phyloP scores from a whole-genome alignment of 192 early-diverging fungal genomes.

The Umbelopsis sp. region DNA sequence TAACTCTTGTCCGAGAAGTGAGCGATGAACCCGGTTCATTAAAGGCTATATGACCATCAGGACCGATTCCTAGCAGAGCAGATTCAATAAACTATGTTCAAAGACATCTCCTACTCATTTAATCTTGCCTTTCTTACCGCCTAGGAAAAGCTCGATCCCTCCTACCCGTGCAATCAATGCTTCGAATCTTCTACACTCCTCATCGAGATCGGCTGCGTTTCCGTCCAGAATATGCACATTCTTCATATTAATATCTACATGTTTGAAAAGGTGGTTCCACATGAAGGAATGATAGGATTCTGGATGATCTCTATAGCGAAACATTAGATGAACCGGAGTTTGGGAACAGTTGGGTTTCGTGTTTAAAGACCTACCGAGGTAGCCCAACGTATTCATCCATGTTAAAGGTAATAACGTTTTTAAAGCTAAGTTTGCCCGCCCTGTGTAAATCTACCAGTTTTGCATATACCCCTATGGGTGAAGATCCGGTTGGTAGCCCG shows the following conservation, averaged over 20 bases:
- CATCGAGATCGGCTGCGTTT: conserved; percentile 78
- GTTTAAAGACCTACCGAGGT: conserved; percentile 51
- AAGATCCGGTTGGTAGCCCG: conserved; percentile 84
- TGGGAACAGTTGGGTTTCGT: not conserved
- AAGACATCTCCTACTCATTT: not conserved
- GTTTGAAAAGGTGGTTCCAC: conserved; percentile 90
- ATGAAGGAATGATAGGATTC: conserved; percentile 92
- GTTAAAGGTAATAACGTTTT: conserved; percentile 83
- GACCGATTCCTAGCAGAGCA: conserved; percentile 62
- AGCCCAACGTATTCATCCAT: conserved; percentile 90
- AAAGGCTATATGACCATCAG: conserved; percentile 92
- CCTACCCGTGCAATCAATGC: conserved; percentile 77
- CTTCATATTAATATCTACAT: conserved; percentile 78
- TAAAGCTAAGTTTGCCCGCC: conserved; percentile 72
- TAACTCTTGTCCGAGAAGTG: conserved; percentile 79
- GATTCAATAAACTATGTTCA: not conserved
- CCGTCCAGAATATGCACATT: conserved; percentile 88
- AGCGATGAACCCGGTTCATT: conserved; percentile 89
- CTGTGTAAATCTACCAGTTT: conserved; percentile 73
- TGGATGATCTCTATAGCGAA: conserved; percentile 70
- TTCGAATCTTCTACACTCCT: conserved; percentile 81
- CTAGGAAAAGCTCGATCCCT: conserved; percentile 87
- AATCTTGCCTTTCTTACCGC: conserved; percentile 45
- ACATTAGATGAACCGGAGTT: not conserved
- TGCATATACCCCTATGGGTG: conserved; percentile 79